These are phyloP conservation scores for Roridomyces roridus DNA, from an alignment of 768 basidiomycete species.

Conservation along the genomic window DNA sequence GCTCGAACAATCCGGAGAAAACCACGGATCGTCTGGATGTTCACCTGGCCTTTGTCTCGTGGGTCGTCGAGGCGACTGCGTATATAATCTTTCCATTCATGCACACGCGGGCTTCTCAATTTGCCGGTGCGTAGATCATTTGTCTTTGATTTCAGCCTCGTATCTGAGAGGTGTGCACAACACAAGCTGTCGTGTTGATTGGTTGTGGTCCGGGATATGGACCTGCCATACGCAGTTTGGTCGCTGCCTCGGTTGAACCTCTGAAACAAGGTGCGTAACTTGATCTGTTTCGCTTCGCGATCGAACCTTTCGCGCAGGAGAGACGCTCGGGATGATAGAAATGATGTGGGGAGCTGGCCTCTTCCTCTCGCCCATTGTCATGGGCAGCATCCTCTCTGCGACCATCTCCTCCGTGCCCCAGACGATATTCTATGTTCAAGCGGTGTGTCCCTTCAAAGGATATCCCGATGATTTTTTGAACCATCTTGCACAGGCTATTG, in stretches of 20 bases:
- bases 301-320: neutral
- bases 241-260: slow-evolving; percentile 15
- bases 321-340: slow-evolving; percentile 11
- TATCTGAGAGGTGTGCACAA: neutral
- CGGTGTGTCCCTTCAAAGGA: neutral
- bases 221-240: slow-evolving; percentile 10
- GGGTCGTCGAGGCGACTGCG: slow-evolving; percentile 19
- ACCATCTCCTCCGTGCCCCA: slow-evolving; percentile 15
- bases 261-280: slow-evolving; percentile 4
- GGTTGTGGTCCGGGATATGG: slow-evolving; percentile 8
- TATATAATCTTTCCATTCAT: slow-evolving; percentile 21
- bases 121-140: neutral
- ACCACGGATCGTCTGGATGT: slow-evolving; percentile 36
- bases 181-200: slow-evolving; percentile 7
- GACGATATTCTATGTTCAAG: slow-evolving; percentile 12
- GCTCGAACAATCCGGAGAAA: neutral
- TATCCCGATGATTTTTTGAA: neutral
- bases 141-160: too few relatives aligned
- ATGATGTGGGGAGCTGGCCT: slow-evolving; percentile 8
- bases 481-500: too few relatives aligned
- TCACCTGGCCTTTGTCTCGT: slow-evolving; percentile 31
- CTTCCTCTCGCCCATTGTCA: slow-evolving; percentile 5
- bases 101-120: slow-evolving; percentile 10
- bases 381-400: slow-evolving; percentile 19
- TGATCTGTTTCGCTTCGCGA: neutral